Conservation (phyloP, 2,329 filamentous ascomycete species). For the Dothidotthia symphoricarpi region DNA sequence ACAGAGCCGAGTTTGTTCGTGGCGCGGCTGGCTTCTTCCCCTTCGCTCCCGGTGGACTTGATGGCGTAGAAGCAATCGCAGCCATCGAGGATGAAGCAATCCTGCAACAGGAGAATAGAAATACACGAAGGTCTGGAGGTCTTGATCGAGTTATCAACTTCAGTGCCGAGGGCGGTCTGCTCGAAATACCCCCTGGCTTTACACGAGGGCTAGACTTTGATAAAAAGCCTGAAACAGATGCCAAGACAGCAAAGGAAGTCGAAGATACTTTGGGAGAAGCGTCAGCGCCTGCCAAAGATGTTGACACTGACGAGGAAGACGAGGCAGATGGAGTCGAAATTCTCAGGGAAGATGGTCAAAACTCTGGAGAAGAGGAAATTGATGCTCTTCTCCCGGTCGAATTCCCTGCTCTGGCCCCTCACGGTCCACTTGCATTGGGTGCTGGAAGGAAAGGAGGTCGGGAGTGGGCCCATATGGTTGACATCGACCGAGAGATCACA, state of each 20-base stretch:
- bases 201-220: conserved; percentile 72
- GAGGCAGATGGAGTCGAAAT: conserved; percentile 27
- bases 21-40: conserved; percentile 93
- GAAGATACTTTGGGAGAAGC: conserved; percentile 61
- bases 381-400: conserved; percentile 87
- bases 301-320: conserved; percentile 26
- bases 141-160: conserved; percentile 88
- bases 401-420: conserved; percentile 86
- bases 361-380: conserved; percentile 61
- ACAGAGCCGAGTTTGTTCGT: conserved; percentile 84
- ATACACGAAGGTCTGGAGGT: conserved; percentile 47
- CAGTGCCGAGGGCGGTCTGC: conserved; percentile 69
- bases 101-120: conserved; percentile 48
- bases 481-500: conserved; percentile 87
- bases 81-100: conserved; percentile 76
- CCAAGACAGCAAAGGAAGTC: conserved; percentile 67
- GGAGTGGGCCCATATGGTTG: conserved; percentile 98
- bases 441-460: conserved; percentile 71
- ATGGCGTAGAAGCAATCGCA: conserved; percentile 80
- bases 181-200: conserved; percentile 82
- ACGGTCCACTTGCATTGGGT: conserved; percentile 69
- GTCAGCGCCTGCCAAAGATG: conserved; percentile 31
- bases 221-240: conserved; percentile 56
- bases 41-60: conserved; percentile 86
- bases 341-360: conserved; percentile 48